Percentiles rank a stretch among this genome's conserved stretches.
Evolutionary conservation across 139 green algal genomes (phyloP).

Genomic region (Penium margaritaceum): DNA sequence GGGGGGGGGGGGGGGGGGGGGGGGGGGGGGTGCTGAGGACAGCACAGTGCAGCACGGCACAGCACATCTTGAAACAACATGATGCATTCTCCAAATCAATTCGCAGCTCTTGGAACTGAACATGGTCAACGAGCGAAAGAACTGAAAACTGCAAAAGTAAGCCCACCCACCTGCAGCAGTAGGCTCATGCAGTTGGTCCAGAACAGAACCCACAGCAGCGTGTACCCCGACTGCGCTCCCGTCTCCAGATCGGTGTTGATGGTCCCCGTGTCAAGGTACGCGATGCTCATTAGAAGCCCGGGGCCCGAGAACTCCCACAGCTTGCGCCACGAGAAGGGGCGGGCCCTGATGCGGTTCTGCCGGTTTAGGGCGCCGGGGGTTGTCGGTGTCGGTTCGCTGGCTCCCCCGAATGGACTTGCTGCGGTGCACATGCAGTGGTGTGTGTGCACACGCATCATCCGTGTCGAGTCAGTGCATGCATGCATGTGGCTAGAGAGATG

Average conservation of each 20-base stretch:
- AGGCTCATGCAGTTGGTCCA: slow-evolving; percentile 68
- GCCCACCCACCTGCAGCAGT: slow-evolving; percentile 66
- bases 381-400: no score
- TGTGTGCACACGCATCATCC: no score
- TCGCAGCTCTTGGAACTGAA: not conserved
- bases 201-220: slow-evolving; percentile 72
- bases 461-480: no score
- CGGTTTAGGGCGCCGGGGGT: no score
- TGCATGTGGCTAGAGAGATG: no score
- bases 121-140: not conserved
- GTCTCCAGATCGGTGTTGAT: slow-evolving; percentile 70
- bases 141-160: not conserved
- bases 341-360: no score
- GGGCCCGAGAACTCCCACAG: slow-evolving; percentile 58
- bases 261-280: slow-evolving; percentile 85
- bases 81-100: slow-evolving; percentile 34
- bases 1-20: not conserved
- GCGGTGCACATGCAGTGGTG: no score
- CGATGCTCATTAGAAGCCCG: slow-evolving; percentile 78
- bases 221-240: slow-evolving; percentile 44
- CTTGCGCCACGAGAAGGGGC: slow-evolving; percentile 38
- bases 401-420: no score
- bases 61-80: slow-evolving; percentile 51
- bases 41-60: not conserved
- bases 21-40: not conserved